phyloP scores from a whole-genome alignment of 805 yeast species.

The Kuraishia cidri region DNA sequence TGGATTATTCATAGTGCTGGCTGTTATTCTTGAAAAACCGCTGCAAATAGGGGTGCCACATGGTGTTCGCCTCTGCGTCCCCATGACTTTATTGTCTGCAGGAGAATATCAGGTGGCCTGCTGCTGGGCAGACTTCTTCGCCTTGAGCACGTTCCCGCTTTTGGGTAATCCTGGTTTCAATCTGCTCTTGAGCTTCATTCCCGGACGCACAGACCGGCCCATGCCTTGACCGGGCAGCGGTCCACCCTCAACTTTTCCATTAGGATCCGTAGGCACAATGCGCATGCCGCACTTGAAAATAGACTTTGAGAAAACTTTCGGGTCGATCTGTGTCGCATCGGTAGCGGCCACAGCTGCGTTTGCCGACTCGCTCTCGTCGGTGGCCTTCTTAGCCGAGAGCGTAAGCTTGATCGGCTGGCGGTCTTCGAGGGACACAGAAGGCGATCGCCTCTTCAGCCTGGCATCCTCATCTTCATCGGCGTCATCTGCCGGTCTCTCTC shows the following conservation, averaged over 20 bases:
- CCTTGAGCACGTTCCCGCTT: conserved; percentile 2
- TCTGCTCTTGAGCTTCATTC: not conserved
- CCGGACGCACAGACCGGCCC: not conserved
- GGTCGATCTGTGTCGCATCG: conserved; percentile 1
- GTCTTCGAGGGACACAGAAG: not conserved
- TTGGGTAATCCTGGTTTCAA: not conserved
- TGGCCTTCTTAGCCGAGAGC: not conserved
- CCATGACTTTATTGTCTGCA: too few species aligned
- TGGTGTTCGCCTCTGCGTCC: too few species aligned
- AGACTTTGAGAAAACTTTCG: conserved; percentile 7
- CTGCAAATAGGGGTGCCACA: too few species aligned
- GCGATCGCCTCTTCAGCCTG: conserved; percentile 9
- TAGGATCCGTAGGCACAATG: conserved; percentile 12
- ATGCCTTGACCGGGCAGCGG: not conserved
- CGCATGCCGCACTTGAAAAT: conserved; percentile 19
- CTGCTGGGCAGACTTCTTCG: too few species aligned
- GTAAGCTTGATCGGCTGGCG: conserved; percentile 2
- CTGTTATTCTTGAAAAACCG: too few species aligned
- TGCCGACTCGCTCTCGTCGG: not conserved
- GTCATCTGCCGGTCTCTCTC: conserved; percentile 2
- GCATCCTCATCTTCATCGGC: conserved; percentile 5
- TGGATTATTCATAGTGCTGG: too few species aligned
- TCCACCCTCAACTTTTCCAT: not conserved
- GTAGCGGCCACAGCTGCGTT: conserved; percentile 2
- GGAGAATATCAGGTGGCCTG: too few species aligned